Conservation (phyloP, 345 rosid species). For the Melaleuca alternifolia region DNA sequence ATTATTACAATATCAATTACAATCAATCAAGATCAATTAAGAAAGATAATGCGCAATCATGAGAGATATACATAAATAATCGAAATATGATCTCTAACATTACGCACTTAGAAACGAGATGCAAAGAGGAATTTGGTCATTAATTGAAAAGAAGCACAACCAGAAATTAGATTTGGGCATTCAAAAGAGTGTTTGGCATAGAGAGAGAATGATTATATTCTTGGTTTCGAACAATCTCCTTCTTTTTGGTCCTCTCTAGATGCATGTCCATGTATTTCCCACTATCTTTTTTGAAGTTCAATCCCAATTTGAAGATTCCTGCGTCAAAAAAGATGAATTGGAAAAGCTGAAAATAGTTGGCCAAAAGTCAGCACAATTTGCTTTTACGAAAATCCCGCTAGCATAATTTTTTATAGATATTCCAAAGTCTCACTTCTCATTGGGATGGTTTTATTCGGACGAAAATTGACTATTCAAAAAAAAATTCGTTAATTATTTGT, state of each 20-base stretch:
- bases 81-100: not conserved
- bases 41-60: not conserved
- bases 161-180: not conserved
- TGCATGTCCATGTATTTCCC: too few relatives aligned
- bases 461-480: not conserved
- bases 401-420: too few relatives aligned
- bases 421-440: too few relatives aligned
- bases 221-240: not conserved
- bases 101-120: not conserved
- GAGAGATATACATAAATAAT: not conserved
- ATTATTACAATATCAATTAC: not conserved
- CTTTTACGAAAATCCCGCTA: too few relatives aligned
- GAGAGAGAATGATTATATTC: not conserved
- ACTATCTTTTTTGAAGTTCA: too few relatives aligned
- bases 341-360: too few relatives aligned
- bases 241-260: not conserved
- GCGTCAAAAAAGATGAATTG: too few relatives aligned
- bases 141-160: too few relatives aligned
- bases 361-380: too few relatives aligned
- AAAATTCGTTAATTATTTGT: too few relatives aligned
- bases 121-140: too few relatives aligned
- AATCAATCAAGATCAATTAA: not conserved
- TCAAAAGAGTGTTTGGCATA: not conserved
- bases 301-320: too few relatives aligned
- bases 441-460: not conserved